These are phyloP conservation scores for Penicillium sp. DNA, from an alignment of 2,329 filamentous ascomycete genomes.

Conservation along the genomic window DNA sequence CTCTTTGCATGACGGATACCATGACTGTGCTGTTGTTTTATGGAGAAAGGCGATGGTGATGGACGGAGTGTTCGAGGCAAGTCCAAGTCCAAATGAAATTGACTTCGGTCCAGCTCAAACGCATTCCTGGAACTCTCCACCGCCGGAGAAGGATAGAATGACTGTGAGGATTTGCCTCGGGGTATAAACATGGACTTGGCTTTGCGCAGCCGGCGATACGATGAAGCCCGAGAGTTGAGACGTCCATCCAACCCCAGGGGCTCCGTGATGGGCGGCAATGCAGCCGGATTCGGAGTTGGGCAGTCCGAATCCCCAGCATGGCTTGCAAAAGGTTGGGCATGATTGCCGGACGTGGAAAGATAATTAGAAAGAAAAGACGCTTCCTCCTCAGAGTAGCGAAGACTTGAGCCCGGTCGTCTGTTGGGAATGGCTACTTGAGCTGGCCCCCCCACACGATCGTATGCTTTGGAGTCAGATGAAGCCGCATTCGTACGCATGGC, in stretches of 20 bases:
- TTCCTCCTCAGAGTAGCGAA: slow-evolving; percentile 11
- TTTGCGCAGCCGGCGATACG: slow-evolving; percentile 43
- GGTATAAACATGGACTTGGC: slow-evolving; percentile 45
- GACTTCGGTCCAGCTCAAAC: slow-evolving; percentile 14
- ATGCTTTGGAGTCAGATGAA: slow-evolving; percentile 24
- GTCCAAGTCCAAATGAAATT: slow-evolving; percentile 8
- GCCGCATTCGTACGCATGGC: slow-evolving; percentile 37
- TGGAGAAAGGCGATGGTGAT: slow-evolving; percentile 40
- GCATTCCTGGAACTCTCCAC: slow-evolving; percentile 7
- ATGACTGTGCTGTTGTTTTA: slow-evolving; percentile 14
- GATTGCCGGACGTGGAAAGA: not conserved
- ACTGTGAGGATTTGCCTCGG: slow-evolving; percentile 26
- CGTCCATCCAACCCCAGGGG: slow-evolving; percentile 30
- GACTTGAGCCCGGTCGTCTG: slow-evolving; percentile 17
- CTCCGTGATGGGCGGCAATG: slow-evolving; percentile 27
- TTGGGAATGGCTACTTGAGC: slow-evolving; percentile 22
- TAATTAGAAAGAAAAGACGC: slow-evolving; percentile 1
- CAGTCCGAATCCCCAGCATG: not conserved
- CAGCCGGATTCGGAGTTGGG: slow-evolving; percentile 11
- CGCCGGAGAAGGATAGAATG: slow-evolving; percentile 10
- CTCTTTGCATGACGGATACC: slow-evolving; percentile 22
- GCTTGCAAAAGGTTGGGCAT: slow-evolving; percentile 4
- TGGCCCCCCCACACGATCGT: slow-evolving; percentile 26
- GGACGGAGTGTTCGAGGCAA: slow-evolving; percentile 29
- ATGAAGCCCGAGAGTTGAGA: slow-evolving; percentile 40